A percentile compares a stretch with the other conserved stretches of the same genome.
Conservation (phyloP, 192 early-diverging fungal genomes). For the Coemansia reversa region DNA sequence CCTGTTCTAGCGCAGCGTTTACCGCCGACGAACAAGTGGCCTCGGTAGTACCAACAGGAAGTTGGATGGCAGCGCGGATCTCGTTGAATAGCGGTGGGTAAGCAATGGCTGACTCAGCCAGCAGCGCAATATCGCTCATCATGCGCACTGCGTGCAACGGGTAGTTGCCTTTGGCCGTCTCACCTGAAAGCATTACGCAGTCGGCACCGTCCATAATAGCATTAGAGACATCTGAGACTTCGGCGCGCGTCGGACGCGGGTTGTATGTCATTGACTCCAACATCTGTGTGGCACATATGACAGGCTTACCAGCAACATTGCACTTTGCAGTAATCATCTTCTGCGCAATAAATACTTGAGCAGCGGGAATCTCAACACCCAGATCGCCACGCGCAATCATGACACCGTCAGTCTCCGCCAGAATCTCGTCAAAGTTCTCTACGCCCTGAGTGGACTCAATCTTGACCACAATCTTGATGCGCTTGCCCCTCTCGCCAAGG, state of each 20-base stretch:
- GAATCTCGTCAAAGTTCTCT: conserved; percentile 98
- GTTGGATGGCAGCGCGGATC: conserved; percentile 69
- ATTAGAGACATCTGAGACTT: conserved; percentile 98
- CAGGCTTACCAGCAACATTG: conserved; percentile 94
- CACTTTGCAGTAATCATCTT: conserved; percentile 99
- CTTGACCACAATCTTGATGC: conserved; percentile 96
- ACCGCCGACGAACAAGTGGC: conserved; percentile 91
- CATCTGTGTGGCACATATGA: conserved; percentile 98
- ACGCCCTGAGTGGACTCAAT: conserved; percentile 98
- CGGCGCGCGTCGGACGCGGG: conserved; percentile 98
- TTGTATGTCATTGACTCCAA: conserved; percentile 94
- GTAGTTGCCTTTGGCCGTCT: conserved; percentile 94
- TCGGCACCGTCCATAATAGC: conserved; percentile 97
- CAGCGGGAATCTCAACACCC: conserved; percentile 95
- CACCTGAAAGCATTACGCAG: conserved; percentile 98
- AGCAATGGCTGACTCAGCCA: conserved; percentile 91
- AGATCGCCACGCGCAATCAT: conserved; percentile 99
- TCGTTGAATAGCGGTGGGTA: conserved; percentile 94
- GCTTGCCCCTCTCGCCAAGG: conserved; percentile 74
- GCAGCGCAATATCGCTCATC: conserved; percentile 90
- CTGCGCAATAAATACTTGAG: conserved; percentile 89
- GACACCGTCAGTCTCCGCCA: conserved; percentile 89
- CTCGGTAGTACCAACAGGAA: conserved; percentile 84
- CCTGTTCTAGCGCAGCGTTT: conserved; percentile 75
- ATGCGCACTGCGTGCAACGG: conserved; percentile 88